Conservation (phyloP, 2,329 filamentous ascomycete genomes). For the Fusarium longipes region DNA sequence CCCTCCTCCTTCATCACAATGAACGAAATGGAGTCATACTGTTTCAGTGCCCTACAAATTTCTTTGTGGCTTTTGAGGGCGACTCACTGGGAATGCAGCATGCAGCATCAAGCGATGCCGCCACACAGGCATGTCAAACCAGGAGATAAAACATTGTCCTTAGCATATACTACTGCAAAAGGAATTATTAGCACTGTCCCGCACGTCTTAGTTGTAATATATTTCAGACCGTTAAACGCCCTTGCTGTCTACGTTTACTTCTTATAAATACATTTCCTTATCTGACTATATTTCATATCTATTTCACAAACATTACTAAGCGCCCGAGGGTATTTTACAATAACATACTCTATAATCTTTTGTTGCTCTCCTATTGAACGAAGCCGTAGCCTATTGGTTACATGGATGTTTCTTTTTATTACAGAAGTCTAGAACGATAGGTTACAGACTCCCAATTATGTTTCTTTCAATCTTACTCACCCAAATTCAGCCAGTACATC, state of each 20-base stretch:
- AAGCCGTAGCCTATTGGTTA: too few species aligned
- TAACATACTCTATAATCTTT: too few species aligned
- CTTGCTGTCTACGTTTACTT: background rate
- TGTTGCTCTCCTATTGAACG: too few species aligned
- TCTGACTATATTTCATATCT: too few species aligned
- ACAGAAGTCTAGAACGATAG: too few species aligned
- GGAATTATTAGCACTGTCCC: background rate
- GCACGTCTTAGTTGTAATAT: background rate
- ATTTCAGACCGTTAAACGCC: background rate
- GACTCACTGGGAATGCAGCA: background rate
- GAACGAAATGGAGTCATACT: background rate
- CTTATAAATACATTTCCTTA: too few species aligned
- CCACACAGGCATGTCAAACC: background rate
- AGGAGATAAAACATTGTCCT: background rate
- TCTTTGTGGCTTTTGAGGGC: background rate
- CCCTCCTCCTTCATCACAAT: background rate
- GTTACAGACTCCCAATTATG: too few species aligned
- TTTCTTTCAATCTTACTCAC: background rate
- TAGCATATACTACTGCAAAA: background rate
- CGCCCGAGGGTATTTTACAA: too few species aligned
- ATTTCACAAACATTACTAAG: too few species aligned
- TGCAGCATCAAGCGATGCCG: constrained; percentile 31
- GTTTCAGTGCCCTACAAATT: background rate
- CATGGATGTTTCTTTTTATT: too few species aligned
- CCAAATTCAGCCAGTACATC: constrained; percentile 71